Evolutionary conservation across 306 rosid species (phyloP).

Genomic region (Ochetophila trinervis): DNA sequence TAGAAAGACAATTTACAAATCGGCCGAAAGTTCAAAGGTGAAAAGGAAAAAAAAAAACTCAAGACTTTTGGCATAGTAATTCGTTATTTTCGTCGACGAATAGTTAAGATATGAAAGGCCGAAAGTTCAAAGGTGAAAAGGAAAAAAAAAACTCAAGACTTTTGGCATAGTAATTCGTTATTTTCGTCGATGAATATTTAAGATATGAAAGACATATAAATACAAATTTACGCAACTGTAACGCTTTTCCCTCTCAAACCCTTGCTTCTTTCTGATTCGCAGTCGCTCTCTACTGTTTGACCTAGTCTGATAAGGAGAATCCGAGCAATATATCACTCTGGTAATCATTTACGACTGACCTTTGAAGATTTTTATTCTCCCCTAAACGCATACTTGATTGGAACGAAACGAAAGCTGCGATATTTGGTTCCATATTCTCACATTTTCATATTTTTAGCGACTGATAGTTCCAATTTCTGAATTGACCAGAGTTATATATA

Average conservation of each 20-base stretch:
- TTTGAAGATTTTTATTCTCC: background rate
- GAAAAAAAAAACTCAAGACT: too few relatives aligned
- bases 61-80: background rate
- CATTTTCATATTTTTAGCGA: background rate
- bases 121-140: too few relatives aligned
- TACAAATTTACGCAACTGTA: background rate
- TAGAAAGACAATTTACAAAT: too few relatives aligned
- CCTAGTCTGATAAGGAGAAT: background rate
- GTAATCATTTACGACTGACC: background rate
- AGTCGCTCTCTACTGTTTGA: background rate
- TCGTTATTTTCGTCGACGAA: too few relatives aligned
- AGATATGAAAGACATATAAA: background rate
- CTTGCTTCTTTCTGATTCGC: background rate
- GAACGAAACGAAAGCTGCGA: background rate
- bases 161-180: background rate
- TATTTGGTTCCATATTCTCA: background rate
- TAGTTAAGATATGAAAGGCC: background rate
- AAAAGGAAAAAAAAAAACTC: too few relatives aligned
- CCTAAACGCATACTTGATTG: background rate
- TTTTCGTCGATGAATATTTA: too few relatives aligned
- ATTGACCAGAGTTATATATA: background rate
- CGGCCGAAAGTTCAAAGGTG: too few relatives aligned
- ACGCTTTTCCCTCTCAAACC: background rate
- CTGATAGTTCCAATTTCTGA: background rate
- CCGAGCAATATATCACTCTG: conserved; percentile 11